Base-by-base conservation (phyloP, 768 basidiomycete species). In the Amanita pseudoporphyria region DNA sequence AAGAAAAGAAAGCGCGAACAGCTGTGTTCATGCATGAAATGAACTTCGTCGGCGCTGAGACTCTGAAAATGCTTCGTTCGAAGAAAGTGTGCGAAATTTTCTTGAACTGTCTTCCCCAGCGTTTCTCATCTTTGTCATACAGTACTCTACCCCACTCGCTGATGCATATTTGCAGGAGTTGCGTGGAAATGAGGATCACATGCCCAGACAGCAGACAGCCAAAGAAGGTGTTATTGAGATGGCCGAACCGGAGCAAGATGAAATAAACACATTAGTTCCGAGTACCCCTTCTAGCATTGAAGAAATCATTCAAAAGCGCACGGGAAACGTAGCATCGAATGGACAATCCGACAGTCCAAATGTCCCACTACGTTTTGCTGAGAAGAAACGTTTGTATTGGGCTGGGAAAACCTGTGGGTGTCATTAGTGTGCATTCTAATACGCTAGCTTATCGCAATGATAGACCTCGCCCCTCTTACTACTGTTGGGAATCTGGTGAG, bases 401-500 rank as follows among this genome's bases (percentile, higher is more conserved):
- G 66, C 72, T 6, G 89, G 85, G 2, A 90, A 89, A 64, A 85
- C 87, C 1, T 98, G 88, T 89, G 58, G 39, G 82, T 64, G 6
- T 6, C 32, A 28, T 13, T 16, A 12, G 1, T 32, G 35, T 22
- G 13, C 31, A 19, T 18, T 12, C 33, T 39, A 6, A 21, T 37
- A 37, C 16, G 22, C 47, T 16, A 10, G 21, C 33, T 14, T 47
- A 39, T 43, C 35, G 18, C 14, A 40, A 31, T 26, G 54, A 16
- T 43, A 70, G 67, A 70, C 54, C 62, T 74, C 38, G 69, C 72
- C 21, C 95, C 95, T 2, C 67, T 98, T 16, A 97, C 95, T 1
- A 98, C 95, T 0, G 92, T 94, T 33, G 95, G 95, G 12, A 98
- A 99, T 60, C 65, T 98, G 62, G 93, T 91, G 61, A 40, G 78